Evolutionary conservation across 2,329 filamentous ascomycete genomes (phyloP).

Genomic region (Pseudogymnoascus sp.): DNA sequence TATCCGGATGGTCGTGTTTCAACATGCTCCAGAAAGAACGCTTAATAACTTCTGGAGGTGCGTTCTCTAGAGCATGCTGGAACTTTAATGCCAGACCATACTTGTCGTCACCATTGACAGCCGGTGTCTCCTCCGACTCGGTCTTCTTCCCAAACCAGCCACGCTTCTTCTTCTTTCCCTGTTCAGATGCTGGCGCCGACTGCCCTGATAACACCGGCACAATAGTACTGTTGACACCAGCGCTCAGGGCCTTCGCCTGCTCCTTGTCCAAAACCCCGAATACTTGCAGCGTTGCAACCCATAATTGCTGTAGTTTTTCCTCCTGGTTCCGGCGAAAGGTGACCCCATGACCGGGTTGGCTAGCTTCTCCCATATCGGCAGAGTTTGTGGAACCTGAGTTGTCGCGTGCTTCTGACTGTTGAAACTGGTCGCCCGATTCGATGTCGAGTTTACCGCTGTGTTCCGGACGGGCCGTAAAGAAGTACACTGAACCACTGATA

Average conservation of each 20-base stretch:
- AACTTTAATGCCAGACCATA: slow-evolving; percentile 86
- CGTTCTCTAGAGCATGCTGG: slow-evolving; percentile 69
- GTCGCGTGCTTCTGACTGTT: neutral
- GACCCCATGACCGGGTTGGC: slow-evolving; percentile 68
- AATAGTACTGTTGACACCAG: slow-evolving; percentile 17
- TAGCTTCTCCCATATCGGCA: slow-evolving; percentile 36
- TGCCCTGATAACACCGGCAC: slow-evolving; percentile 15
- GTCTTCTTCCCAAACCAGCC: slow-evolving; percentile 59
- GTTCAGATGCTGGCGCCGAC: slow-evolving; percentile 35
- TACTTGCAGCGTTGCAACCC: slow-evolving; percentile 68
- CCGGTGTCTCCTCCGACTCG: slow-evolving; percentile 42
- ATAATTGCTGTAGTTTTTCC: slow-evolving; percentile 79
- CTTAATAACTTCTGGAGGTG: slow-evolving; percentile 71
- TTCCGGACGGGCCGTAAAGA: neutral
- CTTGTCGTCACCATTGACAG: slow-evolving; percentile 65
- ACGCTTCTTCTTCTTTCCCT: slow-evolving; percentile 70
- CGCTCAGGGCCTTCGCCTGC: slow-evolving; percentile 25
- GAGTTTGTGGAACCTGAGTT: slow-evolving; percentile 8
- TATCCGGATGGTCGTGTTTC: slow-evolving; percentile 92
- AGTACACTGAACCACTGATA: slow-evolving; percentile 8
- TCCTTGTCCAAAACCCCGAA: slow-evolving; percentile 55
- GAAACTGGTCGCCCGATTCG: slow-evolving; percentile 2
- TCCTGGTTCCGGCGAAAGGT: slow-evolving; percentile 86
- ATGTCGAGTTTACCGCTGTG: slow-evolving; percentile 1
- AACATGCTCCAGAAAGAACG: slow-evolving; percentile 86